Evolutionary conservation across 805 yeast genomes (phyloP).

Genomic region (Yamadazyma tumulicola): DNA sequence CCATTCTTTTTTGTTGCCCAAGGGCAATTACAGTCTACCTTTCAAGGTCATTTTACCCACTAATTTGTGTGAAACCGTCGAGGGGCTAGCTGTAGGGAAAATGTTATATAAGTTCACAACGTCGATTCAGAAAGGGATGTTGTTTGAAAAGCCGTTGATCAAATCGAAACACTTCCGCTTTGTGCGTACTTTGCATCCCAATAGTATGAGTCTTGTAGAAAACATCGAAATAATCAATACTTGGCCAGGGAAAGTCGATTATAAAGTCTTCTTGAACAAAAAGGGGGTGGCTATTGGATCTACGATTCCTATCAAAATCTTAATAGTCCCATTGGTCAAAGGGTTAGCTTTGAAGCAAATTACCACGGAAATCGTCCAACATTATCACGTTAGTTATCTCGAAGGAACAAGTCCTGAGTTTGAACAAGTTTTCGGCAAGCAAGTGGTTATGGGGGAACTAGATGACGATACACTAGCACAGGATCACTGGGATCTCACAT

Average conservation of each 20-base stretch:
- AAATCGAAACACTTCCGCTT: constrained; percentile 41
- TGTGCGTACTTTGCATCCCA: constrained; percentile 40
- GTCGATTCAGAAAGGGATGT: constrained; percentile 38
- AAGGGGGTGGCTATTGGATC: constrained; percentile 49
- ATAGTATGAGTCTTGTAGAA: constrained; percentile 37
- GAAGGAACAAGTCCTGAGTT: constrained; percentile 40
- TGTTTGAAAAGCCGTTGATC: constrained; percentile 34
- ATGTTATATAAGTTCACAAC: constrained; percentile 42
- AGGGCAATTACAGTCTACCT: constrained; percentile 52
- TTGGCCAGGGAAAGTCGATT: constrained; percentile 54
- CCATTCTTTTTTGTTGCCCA: constrained; percentile 42
- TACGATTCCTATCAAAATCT: constrained; percentile 35
- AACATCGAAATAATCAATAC: constrained; percentile 45
- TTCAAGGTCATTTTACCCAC: constrained; percentile 44
- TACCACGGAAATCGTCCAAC: constrained; percentile 25
- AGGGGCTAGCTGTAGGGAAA: constrained; percentile 43
- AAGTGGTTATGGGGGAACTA: constrained; percentile 13
- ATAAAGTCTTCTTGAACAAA: constrained; percentile 40
- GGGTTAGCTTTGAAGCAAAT: constrained; percentile 32
- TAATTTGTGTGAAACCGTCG: constrained; percentile 47
- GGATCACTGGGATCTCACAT: constrained; percentile 47
- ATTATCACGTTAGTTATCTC: constrained; percentile 30
- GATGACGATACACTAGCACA: constrained; percentile 12
- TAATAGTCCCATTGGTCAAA: constrained; percentile 46
- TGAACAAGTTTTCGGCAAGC: constrained; percentile 30